phyloP scores from a whole-genome alignment of 306 rosid species.

The Vicia sativa region DNA sequence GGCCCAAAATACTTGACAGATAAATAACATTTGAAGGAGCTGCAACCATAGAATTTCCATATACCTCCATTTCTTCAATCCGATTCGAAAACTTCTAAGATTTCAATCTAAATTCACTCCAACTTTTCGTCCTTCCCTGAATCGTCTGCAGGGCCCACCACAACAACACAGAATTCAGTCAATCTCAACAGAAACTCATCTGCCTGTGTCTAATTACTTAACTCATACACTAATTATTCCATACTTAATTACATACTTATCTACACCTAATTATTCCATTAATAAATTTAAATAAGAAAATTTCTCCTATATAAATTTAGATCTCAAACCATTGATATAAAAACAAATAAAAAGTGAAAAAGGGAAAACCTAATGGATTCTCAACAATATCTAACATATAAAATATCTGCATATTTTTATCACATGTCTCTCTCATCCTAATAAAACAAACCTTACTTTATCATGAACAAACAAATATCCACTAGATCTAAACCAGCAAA shows the following conservation, averaged over 20 bases:
- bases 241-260: slow-evolving; percentile 28
- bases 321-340: slow-evolving; percentile 22
- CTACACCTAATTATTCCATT: slow-evolving; percentile 20
- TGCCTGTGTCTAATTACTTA: slow-evolving; percentile 12
- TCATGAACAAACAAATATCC: slow-evolving; percentile 13
- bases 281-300: too few species aligned
- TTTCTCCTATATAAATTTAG: too few species aligned
- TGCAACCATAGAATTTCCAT: slow-evolving; percentile 74
- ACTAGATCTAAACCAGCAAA: slow-evolving; percentile 40
- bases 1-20: slow-evolving; percentile 93
- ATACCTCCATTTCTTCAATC: slow-evolving; percentile 77
- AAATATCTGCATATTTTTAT: not conserved
- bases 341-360: slow-evolving; percentile 2
- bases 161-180: slow-evolving; percentile 55
- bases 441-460: slow-evolving; percentile 28
- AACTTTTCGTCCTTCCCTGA: slow-evolving; percentile 50
- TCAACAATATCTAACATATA: not conserved
- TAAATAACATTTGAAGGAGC: slow-evolving; percentile 89
- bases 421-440: not conserved
- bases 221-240: slow-evolving; percentile 33
- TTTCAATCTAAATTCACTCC: slow-evolving; percentile 52
- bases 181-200: slow-evolving; percentile 48
- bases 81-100: slow-evolving; percentile 49
- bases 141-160: slow-evolving; percentile 74
- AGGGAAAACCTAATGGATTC: not conserved